These are phyloP conservation scores for Penicillium sp. DNA, from an alignment of 2,329 filamentous ascomycete genomes.

Conservation along the genomic window DNA sequence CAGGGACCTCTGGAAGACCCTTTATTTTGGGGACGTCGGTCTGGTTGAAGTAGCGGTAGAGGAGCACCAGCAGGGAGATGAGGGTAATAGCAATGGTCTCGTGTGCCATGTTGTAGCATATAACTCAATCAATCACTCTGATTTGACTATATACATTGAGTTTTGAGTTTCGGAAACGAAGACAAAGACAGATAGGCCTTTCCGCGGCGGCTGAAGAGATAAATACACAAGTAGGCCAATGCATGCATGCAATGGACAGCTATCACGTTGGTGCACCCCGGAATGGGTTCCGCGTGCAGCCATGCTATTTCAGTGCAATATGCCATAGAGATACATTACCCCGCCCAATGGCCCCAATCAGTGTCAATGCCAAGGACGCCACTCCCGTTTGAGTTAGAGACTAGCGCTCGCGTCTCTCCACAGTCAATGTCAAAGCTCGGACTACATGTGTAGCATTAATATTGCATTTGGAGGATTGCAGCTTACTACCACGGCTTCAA, in stretches of 20 bases:
- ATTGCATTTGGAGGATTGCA: too few relatives aligned
- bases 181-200: background rate
- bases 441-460: too few relatives aligned
- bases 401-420: too few relatives aligned
- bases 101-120: constrained; percentile 3
- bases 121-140: too few relatives aligned
- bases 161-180: background rate
- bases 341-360: too few relatives aligned
- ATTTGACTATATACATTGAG: background rate
- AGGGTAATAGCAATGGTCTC: constrained; percentile 4
- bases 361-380: too few relatives aligned
- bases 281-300: constrained; percentile 1
- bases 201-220: background rate
- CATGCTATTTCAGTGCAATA: background rate
- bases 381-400: too few relatives aligned
- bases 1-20: constrained; percentile 58
- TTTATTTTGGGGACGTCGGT: constrained; percentile 61
- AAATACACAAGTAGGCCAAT: background rate
- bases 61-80: constrained; percentile 26
- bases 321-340: too few relatives aligned
- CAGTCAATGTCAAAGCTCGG: too few relatives aligned
- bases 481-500: too few relatives aligned
- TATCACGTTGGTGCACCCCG: background rate
- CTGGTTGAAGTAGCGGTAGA: constrained; percentile 41
- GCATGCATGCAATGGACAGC: background rate